Conservation (phyloP, 768 basidiomycete species). For the Boletellus ananiceps region DNA sequence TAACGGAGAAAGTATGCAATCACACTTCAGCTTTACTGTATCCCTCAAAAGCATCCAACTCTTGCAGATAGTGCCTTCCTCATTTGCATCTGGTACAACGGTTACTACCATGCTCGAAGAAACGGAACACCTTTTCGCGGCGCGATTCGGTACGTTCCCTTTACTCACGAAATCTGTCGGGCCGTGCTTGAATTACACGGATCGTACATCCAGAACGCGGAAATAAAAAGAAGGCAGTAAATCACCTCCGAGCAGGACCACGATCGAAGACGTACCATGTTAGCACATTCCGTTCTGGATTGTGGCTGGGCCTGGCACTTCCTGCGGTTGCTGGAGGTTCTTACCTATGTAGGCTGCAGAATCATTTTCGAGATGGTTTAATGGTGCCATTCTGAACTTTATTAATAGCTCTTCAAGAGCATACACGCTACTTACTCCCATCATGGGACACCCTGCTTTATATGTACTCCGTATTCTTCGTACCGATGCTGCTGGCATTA, state of each 20-base stretch:
- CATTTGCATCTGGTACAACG: constrained; percentile 59
- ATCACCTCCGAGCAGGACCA: constrained; percentile 54
- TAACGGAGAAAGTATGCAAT: constrained; percentile 59
- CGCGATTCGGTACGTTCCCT: constrained; percentile 59
- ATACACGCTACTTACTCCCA: constrained; percentile 50
- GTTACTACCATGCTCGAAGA: constrained; percentile 66
- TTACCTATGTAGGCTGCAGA: constrained; percentile 42
- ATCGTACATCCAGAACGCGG: constrained; percentile 44
- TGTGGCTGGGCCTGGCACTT: constrained; percentile 64
- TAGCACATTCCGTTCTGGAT: constrained; percentile 72
- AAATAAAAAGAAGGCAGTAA: constrained; percentile 71
- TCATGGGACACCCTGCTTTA: constrained; percentile 72
- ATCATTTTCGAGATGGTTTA: neutral
- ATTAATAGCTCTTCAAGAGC: constrained; percentile 47
- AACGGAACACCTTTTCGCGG: constrained; percentile 73
- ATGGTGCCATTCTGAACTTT: neutral
- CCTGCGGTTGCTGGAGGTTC: constrained; percentile 65
- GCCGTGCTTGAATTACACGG: neutral
- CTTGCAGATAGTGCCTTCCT: constrained; percentile 56
- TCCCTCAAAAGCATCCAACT: neutral
- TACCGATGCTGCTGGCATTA: constrained; percentile 72
- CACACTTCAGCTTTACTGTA: neutral
- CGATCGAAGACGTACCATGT: constrained; percentile 60
- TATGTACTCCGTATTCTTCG: constrained; percentile 67
- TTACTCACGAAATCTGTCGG: neutral